Percentiles rank a stretch among this genome's conserved stretches.
Evolutionary conservation across 495 filamentous ascomycete species (phyloP).

Genomic region (Trichoderma gamsii): DNA sequence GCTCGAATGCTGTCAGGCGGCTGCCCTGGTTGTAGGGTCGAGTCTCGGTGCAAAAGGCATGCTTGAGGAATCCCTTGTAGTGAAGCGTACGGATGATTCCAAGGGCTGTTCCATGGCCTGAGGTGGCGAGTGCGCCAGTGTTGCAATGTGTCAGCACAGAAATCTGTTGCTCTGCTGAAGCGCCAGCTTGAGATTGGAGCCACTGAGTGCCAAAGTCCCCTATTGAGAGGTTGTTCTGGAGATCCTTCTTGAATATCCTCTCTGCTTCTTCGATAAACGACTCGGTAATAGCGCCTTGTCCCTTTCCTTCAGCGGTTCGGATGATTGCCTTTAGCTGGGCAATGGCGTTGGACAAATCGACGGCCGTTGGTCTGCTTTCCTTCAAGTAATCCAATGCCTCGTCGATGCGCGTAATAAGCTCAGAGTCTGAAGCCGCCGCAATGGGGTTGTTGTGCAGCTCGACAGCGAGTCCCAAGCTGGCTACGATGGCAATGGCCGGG

Average conservation of each 20-base stretch:
- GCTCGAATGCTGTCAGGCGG: constrained; percentile 88
- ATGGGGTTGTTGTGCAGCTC: constrained; percentile 54
- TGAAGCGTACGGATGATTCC: constrained; percentile 88
- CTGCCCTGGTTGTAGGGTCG: constrained; percentile 97
- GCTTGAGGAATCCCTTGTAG: constrained; percentile 54
- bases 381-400: constrained; percentile 76
- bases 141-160: constrained; percentile 94
- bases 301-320: constrained; percentile 10
- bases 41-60: constrained; percentile 93
- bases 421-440: constrained; percentile 42
- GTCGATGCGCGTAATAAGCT: constrained; percentile 60
- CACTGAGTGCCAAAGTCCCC: constrained; percentile 78
- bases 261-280: constrained; percentile 76
- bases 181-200: constrained; percentile 50
- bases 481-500: constrained; percentile 95
- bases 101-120: constrained; percentile 90
- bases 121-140: constrained; percentile 93
- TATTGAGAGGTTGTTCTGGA: constrained; percentile 77
- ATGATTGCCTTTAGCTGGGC: constrained; percentile 55
- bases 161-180: constrained; percentile 41
- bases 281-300: constrained; percentile 43
- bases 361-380: constrained; percentile 83
- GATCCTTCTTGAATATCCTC: constrained; percentile 80
- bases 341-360: constrained; percentile 88
- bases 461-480: constrained; percentile 77